phyloP scores from a whole-genome alignment of 1,139 yeast species.

The Arxiozyma slooffiae region DNA sequence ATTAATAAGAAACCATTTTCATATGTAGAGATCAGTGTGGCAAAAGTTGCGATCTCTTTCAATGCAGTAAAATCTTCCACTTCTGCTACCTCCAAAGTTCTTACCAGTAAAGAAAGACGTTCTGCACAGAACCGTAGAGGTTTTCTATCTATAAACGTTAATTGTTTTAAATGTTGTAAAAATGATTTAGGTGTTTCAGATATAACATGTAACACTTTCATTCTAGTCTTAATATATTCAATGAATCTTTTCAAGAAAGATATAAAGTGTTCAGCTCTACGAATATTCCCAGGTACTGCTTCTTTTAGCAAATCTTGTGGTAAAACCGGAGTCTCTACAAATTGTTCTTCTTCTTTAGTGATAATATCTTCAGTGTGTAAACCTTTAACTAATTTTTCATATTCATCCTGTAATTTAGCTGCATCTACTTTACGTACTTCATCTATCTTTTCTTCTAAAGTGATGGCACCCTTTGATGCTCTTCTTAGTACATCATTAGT shows the following conservation, averaged over 20 bases:
- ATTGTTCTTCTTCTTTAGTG: slow-evolving; percentile 51
- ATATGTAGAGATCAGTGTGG: slow-evolving; percentile 88
- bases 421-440: slow-evolving; percentile 78
- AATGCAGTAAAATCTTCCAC: slow-evolving; percentile 88
- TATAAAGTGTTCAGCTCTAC: slow-evolving; percentile 94
- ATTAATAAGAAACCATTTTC: slow-evolving; percentile 87
- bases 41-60: slow-evolving; percentile 94
- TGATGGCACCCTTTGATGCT: slow-evolving; percentile 74
- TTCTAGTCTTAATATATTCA: slow-evolving; percentile 89
- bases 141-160: slow-evolving; percentile 84
- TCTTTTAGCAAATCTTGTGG: slow-evolving; percentile 80
- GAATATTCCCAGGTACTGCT: slow-evolving; percentile 93
- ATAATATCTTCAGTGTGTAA: slow-evolving; percentile 35
- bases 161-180: slow-evolving; percentile 80
- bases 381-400: slow-evolving; percentile 84
- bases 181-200: slow-evolving; percentile 94
- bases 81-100: slow-evolving; percentile 79
- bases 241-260: slow-evolving; percentile 86
- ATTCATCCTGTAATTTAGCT: slow-evolving; percentile 76
- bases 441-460: slow-evolving; percentile 64
- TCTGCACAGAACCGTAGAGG: slow-evolving; percentile 91
- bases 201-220: slow-evolving; percentile 94
- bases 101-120: slow-evolving; percentile 72
- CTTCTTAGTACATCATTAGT: slow-evolving; percentile 74
- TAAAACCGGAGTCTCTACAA: slow-evolving; percentile 79